Base-by-base conservation (phyloP, 1,284 basidiomycete genomes). In the Rhodotorula sp. region DNA sequence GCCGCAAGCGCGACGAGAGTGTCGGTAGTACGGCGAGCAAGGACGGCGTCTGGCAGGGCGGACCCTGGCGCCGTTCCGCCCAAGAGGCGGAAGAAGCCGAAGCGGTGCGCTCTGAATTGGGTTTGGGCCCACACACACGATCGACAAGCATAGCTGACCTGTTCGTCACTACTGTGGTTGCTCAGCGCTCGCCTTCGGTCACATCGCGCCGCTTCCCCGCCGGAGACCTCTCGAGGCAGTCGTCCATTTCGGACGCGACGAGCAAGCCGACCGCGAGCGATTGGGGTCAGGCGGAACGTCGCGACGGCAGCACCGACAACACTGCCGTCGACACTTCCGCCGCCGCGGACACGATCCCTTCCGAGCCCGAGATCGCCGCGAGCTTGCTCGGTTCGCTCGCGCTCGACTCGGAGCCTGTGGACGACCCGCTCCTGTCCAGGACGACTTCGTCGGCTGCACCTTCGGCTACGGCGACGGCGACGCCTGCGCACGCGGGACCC, bases 311-410 rank as follows among this genome's bases (percentile, higher is more conserved):
- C 65, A 52, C 46, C 49, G 18, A 26, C 62, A 7, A 58, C 52
- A 12, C 67, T 63, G 14, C 62, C 67, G 23, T 23, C 60, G 39
- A 31, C 16, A 23, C 26, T 16, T 46, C 29, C 3, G 46, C 65
- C 3, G 63, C 63, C 49, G 59, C 56, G 43, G 60, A 69, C 23
- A 54, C 65, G 1, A 57, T 67, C 5, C 34, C 67, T 20, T 48
- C 34, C 54, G 56, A 69, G 65, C 59, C 68, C 23, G 62, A 69
- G 21, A 47, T 66, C 49, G 63, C 75, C 34, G 64, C 73, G 8
- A 71, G 62, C 31, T 62, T 76, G 20, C 69, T 76, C 34, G 73
- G 75, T 18, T 76, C 75, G 16, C 69, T 76, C 57, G 70, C 75
- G 2, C 73, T 76, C 62, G 75, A 75, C 60, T 63, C 68, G 46